phyloP scores from a whole-genome alignment of 2,329 filamentous ascomycete genomes.

The Curvularia eragrostidis region DNA sequence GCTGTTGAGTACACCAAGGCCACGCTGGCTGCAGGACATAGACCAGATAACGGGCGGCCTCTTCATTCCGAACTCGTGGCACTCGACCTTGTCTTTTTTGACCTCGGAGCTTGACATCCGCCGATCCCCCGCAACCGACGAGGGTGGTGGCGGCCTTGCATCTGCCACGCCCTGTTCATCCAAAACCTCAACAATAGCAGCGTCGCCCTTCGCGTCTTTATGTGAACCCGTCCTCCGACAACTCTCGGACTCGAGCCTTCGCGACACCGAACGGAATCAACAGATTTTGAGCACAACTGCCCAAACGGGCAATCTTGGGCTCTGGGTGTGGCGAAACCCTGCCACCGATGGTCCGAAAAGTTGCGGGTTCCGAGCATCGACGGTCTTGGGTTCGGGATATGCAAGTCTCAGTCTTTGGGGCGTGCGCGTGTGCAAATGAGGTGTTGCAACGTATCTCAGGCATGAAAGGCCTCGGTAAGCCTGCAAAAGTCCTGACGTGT shows the following conservation, averaged over 20 bases:
- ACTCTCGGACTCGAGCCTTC: constrained; percentile 10
- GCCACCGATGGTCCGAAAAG: constrained; percentile 7
- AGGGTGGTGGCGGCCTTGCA: background rate
- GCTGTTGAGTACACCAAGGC: background rate
- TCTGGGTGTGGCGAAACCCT: background rate
- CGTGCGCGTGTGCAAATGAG: background rate
- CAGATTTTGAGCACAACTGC: background rate
- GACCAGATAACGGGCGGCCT: background rate
- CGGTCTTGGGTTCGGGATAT: background rate
- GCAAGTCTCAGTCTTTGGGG: background rate
- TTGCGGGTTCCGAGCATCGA: background rate
- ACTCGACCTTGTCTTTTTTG: background rate
- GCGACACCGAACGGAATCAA: constrained; percentile 11
- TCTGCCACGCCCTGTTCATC: background rate
- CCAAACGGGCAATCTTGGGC: constrained; percentile 1
- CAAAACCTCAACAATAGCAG: background rate
- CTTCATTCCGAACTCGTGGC: background rate
- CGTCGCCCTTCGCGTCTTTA: constrained; percentile 1
- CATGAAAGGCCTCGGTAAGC: background rate
- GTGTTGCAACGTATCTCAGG: background rate
- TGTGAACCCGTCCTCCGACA: constrained; percentile 4
- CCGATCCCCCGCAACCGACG: background rate
- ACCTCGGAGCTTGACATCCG: background rate
- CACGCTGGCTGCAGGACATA: background rate
- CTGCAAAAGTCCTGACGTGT: background rate